A percentile compares a stretch with the other conserved stretches of the same genome.
phyloP scores from a whole-genome alignment of 305 asterid genomes.

The Fraxinus sp. region DNA sequence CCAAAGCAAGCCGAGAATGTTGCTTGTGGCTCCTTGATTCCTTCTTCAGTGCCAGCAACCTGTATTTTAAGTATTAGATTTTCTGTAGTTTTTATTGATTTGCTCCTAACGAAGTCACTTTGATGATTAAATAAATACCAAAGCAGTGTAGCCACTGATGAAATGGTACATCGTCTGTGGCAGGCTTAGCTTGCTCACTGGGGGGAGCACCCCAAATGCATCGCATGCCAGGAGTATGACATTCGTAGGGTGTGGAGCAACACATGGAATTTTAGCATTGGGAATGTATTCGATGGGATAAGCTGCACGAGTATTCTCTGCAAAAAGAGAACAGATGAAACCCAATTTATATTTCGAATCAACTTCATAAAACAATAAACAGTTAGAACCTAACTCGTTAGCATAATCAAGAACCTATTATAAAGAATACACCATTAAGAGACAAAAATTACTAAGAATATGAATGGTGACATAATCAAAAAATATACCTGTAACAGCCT shows the following conservation, averaged over 20 bases:
- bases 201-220: slow-evolving; percentile 98
- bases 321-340: slow-evolving; percentile 7
- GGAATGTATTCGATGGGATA: slow-evolving; percentile 98
- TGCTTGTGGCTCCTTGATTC: slow-evolving; percentile 93
- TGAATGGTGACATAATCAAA: background rate
- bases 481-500: slow-evolving; percentile 85
- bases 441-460: background rate
- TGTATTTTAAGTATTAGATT: slow-evolving; percentile 16
- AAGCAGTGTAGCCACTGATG: slow-evolving; percentile 98
- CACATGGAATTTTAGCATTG: slow-evolving; percentile 91
- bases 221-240: slow-evolving; percentile 93
- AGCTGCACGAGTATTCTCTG: slow-evolving; percentile 98
- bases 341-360: background rate
- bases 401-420: background rate
- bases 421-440: background rate
- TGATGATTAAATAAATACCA: slow-evolving; percentile 42
- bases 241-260: slow-evolving; percentile 85
- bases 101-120: background rate
- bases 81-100: background rate
- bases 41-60: slow-evolving; percentile 99
- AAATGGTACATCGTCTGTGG: slow-evolving; percentile 98
- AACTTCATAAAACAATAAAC: background rate
- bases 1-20: slow-evolving; percentile 99
- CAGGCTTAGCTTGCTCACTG: slow-evolving; percentile 86
- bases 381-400: background rate